These are phyloP conservation scores for Saccharomyces mikatae DNA, from an alignment of 805 yeast species.

Conservation along the genomic window DNA sequence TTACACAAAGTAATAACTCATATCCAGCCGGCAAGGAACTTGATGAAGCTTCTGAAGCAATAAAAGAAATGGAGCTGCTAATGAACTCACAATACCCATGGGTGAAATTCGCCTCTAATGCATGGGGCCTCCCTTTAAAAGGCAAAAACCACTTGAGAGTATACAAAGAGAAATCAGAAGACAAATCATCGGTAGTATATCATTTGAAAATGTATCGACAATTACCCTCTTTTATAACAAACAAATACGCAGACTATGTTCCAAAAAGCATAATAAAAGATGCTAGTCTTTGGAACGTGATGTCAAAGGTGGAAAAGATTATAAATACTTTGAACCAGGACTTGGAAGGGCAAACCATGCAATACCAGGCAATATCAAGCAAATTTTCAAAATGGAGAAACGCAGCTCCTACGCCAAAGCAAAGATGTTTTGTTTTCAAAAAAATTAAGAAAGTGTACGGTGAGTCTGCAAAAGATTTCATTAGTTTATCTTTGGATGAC, in stretches of 20 bases:
- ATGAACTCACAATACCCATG: conserved; percentile 29
- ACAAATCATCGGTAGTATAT: neutral
- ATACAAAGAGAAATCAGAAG: conserved; percentile 18
- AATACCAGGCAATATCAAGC: conserved; percentile 9
- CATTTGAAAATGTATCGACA: neutral
- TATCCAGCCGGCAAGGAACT: conserved; percentile 5
- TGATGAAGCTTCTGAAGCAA: conserved; percentile 1
- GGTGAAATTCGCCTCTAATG: conserved; percentile 26
- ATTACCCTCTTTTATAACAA: conserved; percentile 1
- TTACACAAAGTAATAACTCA: conserved; percentile 8
- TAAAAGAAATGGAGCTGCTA: conserved; percentile 14
- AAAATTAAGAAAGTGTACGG: conserved; percentile 3
- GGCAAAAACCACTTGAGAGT: conserved; percentile 16
- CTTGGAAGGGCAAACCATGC: neutral
- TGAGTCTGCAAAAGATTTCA: neutral
- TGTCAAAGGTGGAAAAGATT: neutral
- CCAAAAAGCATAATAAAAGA: neutral
- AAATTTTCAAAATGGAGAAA: conserved; percentile 31
- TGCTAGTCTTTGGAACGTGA: neutral
- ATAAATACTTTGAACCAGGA: neutral
- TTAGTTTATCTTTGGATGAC: conserved; percentile 2
- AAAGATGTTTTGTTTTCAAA: conserved; percentile 11
- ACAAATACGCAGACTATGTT: neutral
- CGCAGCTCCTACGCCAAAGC: conserved; percentile 24
- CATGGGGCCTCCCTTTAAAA: conserved; percentile 29